These are phyloP conservation scores for Salix brachista DNA, from an alignment of 345 rosid species.

Conservation along the genomic window DNA sequence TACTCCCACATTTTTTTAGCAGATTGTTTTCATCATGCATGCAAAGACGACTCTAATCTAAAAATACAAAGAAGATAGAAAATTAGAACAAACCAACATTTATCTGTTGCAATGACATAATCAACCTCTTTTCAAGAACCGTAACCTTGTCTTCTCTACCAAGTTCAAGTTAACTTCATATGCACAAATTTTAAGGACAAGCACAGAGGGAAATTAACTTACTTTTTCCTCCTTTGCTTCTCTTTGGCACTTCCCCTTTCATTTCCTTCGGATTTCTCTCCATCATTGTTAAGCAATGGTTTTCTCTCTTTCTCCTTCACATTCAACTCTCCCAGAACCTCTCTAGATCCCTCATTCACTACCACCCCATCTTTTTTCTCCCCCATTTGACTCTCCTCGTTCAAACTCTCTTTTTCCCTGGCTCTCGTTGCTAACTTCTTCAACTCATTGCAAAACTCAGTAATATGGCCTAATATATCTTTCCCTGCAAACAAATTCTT, in stretches of 20 bases:
- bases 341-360: slow-evolving; percentile 27
- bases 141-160: neutral
- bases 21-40: too few species aligned
- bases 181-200: neutral
- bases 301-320: slow-evolving; percentile 50
- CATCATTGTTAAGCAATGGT: slow-evolving; percentile 47
- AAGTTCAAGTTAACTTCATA: neutral
- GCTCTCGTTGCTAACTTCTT: slow-evolving; percentile 71
- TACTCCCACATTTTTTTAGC: neutral
- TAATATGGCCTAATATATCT: slow-evolving; percentile 67
- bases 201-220: slow-evolving; percentile 12
- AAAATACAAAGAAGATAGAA: too few species aligned
- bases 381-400: slow-evolving; percentile 28
- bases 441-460: slow-evolving; percentile 74
- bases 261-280: slow-evolving; percentile 33
- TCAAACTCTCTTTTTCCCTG: slow-evolving; percentile 46
- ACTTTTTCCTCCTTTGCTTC: slow-evolving; percentile 55
- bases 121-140: too few species aligned
- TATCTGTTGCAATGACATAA: neutral
- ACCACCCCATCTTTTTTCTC: slow-evolving; percentile 14
- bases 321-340: slow-evolving; percentile 33
- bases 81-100: neutral
- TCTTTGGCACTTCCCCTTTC: slow-evolving; percentile 43
- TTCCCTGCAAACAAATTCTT: slow-evolving; percentile 78
- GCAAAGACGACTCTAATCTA: too few species aligned